Evolutionary conservation across 495 filamentous ascomycete species (phyloP).

Genomic region (Amphirosellinia nigrospora): DNA sequence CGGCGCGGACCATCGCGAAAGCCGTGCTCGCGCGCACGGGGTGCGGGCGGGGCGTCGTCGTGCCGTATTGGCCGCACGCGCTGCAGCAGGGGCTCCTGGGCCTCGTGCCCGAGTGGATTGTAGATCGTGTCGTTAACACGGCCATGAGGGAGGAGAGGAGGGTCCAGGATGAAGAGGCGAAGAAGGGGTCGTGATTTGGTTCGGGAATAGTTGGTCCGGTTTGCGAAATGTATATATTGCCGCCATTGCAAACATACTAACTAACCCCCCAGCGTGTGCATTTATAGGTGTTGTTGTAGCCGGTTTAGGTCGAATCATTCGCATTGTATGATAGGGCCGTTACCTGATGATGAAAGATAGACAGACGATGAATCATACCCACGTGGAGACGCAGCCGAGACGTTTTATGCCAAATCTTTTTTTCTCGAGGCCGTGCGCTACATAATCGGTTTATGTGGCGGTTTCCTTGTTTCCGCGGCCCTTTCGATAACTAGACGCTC

Average conservation of each 20-base stretch:
- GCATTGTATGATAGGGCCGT: background rate
- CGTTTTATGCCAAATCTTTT: no score
- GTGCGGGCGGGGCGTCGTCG: slow-evolving; percentile 31
- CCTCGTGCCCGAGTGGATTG: slow-evolving; percentile 2
- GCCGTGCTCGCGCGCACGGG: slow-evolving; percentile 39
- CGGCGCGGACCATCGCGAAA: slow-evolving; percentile 32
- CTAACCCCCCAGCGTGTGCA: background rate
- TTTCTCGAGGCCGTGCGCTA: no score
- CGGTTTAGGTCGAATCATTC: background rate
- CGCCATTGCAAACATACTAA: background rate
- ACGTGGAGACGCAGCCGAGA: no score
- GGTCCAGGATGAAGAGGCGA: background rate
- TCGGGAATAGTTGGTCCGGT: no score
- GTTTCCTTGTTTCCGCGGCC: no score
- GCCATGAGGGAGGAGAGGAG: slow-evolving; percentile 18
- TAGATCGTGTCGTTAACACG: background rate
- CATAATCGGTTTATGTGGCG: no score
- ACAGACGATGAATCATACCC: no score
- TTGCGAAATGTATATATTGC: slow-evolving; percentile 9
- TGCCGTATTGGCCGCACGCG: slow-evolving; percentile 40
- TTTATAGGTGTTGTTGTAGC: background rate
- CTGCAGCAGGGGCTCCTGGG: slow-evolving; percentile 23
- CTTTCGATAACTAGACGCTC: no score
- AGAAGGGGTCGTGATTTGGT: background rate
- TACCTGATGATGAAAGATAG: no score